These are phyloP conservation scores for Tilletia horrida DNA, from an alignment of 1,284 basidiomycete species.

Conservation along the genomic window DNA sequence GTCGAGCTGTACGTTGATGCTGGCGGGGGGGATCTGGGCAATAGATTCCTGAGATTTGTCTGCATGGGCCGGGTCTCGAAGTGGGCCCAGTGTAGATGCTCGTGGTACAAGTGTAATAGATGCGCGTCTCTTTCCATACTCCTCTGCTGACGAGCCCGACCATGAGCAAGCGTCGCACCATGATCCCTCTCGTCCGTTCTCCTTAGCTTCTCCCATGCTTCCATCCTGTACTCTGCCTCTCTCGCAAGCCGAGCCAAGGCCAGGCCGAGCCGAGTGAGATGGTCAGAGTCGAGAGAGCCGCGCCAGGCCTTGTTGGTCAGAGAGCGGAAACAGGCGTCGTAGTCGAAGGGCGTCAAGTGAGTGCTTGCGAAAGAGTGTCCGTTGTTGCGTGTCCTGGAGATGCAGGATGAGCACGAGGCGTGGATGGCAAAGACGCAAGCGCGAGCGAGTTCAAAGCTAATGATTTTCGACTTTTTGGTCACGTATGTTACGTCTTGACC, in stretches of 20 bases:
- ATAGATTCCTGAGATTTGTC: too few relatives aligned
- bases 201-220: too few relatives aligned
- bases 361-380: background rate
- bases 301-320: background rate
- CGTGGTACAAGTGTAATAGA: too few relatives aligned
- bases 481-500: background rate
- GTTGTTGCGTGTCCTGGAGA: background rate
- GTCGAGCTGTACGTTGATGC: too few relatives aligned
- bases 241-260: background rate
- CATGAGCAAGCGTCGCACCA: too few relatives aligned
- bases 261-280: background rate
- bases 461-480: background rate
- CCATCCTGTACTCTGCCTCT: background rate
- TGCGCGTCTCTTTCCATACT: too few relatives aligned
- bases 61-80: too few relatives aligned
- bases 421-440: constrained; percentile 1
- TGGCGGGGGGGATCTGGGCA: too few relatives aligned
- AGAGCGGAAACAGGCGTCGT: background rate
- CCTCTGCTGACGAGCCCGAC: too few relatives aligned
- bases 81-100: too few relatives aligned
- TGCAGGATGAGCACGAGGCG: background rate
- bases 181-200: too few relatives aligned
- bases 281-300: background rate
- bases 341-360: background rate
- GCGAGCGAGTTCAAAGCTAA: background rate